phyloP scores from a whole-genome alignment of 2,329 filamentous ascomycete species.

The Cladophialophora psammophila region DNA sequence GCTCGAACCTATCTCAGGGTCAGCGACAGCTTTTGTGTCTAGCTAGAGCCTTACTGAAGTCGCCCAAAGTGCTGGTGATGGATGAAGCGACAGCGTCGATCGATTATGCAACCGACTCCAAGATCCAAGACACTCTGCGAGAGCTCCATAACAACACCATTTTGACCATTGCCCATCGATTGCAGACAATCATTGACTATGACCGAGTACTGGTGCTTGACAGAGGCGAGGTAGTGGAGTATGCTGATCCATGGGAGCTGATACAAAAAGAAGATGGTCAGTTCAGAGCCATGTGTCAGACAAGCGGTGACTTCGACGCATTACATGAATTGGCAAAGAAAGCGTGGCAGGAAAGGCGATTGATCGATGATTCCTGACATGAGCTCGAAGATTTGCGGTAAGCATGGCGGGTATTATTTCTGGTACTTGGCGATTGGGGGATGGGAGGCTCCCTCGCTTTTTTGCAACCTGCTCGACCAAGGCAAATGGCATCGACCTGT shows the following conservation, averaged over 20 bases:
- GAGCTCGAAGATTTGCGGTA: neutral
- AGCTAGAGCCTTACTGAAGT: conserved; percentile 88
- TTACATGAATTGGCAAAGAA: conserved; percentile 63
- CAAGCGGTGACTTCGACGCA: conserved; percentile 67
- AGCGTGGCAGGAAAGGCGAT: conserved; percentile 56
- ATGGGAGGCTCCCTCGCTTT: conserved; percentile 14
- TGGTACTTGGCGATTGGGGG: neutral
- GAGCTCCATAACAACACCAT: conserved; percentile 87
- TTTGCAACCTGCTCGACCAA: neutral
- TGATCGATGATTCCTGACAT: conserved; percentile 50
- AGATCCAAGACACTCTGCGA: conserved; percentile 96
- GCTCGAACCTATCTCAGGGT: conserved; percentile 92
- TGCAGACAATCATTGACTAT: conserved; percentile 97
- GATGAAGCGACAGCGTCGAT: conserved; percentile 98
- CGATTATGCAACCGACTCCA: conserved; percentile 92
- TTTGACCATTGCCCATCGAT: conserved; percentile 92
- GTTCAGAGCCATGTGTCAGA: conserved; percentile 74
- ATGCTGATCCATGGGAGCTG: conserved; percentile 85
- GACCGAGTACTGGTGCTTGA: conserved; percentile 96
- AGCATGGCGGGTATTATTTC: neutral
- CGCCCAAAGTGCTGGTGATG: conserved; percentile 95
- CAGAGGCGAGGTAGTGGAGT: conserved; percentile 86
- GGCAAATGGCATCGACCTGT: conserved; percentile 9
- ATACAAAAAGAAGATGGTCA: conserved; percentile 73
- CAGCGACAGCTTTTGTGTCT: conserved; percentile 94